Evolutionary conservation across 2,329 filamentous ascomycete species (phyloP).

Genomic region (Aschersonia sp.): DNA sequence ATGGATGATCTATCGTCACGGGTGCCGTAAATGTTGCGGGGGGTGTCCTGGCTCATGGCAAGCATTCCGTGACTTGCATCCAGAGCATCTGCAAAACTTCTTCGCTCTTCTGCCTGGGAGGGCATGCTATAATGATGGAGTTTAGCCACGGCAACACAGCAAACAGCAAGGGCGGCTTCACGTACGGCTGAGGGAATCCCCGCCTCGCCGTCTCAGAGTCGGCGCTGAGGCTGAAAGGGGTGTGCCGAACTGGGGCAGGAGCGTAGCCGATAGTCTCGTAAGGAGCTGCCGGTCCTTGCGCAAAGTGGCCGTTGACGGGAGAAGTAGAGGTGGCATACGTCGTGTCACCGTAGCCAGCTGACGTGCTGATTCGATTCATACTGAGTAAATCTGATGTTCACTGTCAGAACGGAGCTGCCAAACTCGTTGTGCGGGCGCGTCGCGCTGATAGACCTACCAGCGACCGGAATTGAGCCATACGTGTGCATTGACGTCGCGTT

Average conservation of each 20-base stretch:
- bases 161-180: conserved; percentile 16
- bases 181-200: conserved; percentile 68
- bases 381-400: conserved; percentile 54
- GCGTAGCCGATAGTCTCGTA: conserved; percentile 70
- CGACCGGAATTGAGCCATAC: conserved; percentile 55
- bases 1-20: conserved; percentile 53
- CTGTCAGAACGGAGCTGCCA: neutral
- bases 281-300: conserved; percentile 46
- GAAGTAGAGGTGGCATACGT: conserved; percentile 54
- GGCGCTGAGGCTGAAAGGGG: conserved; percentile 39
- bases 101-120: conserved; percentile 38
- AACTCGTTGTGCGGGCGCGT: neutral
- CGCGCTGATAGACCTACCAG: neutral
- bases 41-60: conserved; percentile 89
- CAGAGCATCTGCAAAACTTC: conserved; percentile 74
- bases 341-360: conserved; percentile 56
- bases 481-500: conserved; percentile 48
- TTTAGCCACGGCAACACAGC: no score
- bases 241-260: conserved; percentile 44
- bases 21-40: conserved; percentile 74
- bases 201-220: conserved; percentile 45
- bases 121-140: conserved; percentile 18
- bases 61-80: conserved; percentile 92
- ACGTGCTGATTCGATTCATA: conserved; percentile 47
- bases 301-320: conserved; percentile 50